Evolutionary conservation across 805 yeast genomes (phyloP), one percentile per base, ranked within the genome.

Genomic region (Lipomyces oligophaga): DNA sequence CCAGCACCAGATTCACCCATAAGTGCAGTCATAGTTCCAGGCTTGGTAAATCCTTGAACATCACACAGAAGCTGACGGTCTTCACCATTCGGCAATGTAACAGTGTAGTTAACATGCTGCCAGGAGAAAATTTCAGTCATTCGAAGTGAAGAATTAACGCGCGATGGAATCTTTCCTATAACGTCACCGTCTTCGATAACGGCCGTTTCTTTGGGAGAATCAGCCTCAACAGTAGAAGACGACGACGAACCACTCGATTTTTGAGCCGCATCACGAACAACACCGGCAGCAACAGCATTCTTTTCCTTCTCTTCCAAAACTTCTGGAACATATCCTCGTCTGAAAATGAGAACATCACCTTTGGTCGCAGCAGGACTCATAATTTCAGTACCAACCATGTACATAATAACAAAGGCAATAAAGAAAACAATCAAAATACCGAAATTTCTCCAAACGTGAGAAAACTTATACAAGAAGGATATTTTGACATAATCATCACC

Each of bases 1-100:
- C 93, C 93, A 37, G 93, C 93, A 69, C 93, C 93, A 27, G 90
- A 83, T 43, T 82, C 84, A 60, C 93, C 93, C 89, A 83, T 83
- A 48, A 83, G 70, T 4, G 90, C 90, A 34, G 89, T 83, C 65
- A 83, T 71, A 47, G 84, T 82, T 58, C 90, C 90, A 16, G 90
- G 90, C 60, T 79, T 80, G 45, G 82, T 86, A 72, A 80, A 83
- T 40, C 90, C 90, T 58, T 76, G 78, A 38, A 78, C 77, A 59
- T 72, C 69, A 53, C 73, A 67, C 43, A 78, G 65, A 28, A 66
- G 58, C 39, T 67, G 58, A 38, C 75, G 60, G 3, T 62, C 52
- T 34, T 63, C 65, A 3, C 70, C 70, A 54, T 62, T 65, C 21
- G 54, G 44, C 39, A 70, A 55, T 48, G 77, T 77, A 55, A 82